These are phyloP conservation scores for Leishmania tarentolae DNA, from an alignment of 208 protist species.

Conservation along the genomic window DNA sequence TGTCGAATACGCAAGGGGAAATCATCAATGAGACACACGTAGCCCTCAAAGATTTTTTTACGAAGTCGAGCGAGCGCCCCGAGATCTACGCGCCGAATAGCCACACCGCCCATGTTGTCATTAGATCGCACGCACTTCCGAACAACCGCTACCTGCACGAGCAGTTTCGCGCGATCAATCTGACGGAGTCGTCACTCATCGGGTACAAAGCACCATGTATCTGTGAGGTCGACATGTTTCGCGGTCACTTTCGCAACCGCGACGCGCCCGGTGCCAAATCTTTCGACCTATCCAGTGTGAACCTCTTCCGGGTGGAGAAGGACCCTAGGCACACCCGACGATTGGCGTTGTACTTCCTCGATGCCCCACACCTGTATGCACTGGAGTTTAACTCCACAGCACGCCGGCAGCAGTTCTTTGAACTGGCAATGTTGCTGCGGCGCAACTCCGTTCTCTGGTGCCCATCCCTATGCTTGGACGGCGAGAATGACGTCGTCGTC, in stretches of 20 bases:
- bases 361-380: conserved; percentile 68
- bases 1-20: background rate
- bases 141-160: conserved; percentile 71
- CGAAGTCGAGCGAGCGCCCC: conserved; percentile 28
- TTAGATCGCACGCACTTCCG: conserved; percentile 69
- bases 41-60: conserved; percentile 25
- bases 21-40: conserved; percentile 20
- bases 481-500: conserved; percentile 61
- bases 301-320: conserved; percentile 77
- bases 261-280: conserved; percentile 54
- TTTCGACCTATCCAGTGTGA: conserved; percentile 42
- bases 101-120: conserved; percentile 36
- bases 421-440: conserved; percentile 60
- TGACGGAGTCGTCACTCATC: conserved; percentile 30
- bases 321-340: conserved; percentile 37
- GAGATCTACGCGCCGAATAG: conserved; percentile 51
- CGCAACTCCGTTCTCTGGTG: conserved; percentile 81
- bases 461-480: conserved; percentile 59
- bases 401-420: conserved; percentile 71
- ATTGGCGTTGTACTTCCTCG: conserved; percentile 75
- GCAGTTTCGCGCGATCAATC: conserved; percentile 65
- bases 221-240: conserved; percentile 74
- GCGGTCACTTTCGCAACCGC: conserved; percentile 51
- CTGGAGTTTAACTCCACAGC: conserved; percentile 61
- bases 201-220: conserved; percentile 57